A percentile compares a stretch with the other conserved stretches of the same genome.
These are phyloP conservation scores for Backusella circina DNA, from an alignment of 192 early-diverging fungal species.

Conservation along the genomic window DNA sequence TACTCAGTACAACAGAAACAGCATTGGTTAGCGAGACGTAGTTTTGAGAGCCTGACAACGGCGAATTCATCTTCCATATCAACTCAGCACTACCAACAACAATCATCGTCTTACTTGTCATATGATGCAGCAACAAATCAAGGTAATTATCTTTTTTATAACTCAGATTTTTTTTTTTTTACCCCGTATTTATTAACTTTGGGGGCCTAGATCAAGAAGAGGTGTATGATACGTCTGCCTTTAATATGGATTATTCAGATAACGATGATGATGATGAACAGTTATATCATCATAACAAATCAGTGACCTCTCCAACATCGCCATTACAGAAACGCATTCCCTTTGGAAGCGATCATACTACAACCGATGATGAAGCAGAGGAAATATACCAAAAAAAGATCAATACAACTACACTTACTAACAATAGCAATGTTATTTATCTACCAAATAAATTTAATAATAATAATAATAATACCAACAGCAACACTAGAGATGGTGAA, in stretches of 20 bases:
- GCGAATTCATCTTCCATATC: not conserved
- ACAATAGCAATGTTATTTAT: not conserved
- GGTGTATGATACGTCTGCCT: conserved; percentile 28
- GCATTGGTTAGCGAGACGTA: conserved; percentile 9
- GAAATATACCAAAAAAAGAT: not conserved
- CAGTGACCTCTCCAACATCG: not conserved
- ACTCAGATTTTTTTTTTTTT: not conserved
- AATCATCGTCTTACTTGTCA: not conserved
- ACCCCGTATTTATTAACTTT: not conserved
- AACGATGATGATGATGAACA: conserved; percentile 16
- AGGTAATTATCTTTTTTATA: not conserved
- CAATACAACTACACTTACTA: not conserved
- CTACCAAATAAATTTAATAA: not conserved
- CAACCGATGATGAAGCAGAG: conserved; percentile 15
- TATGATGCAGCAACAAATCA: not conserved
- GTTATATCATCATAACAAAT: not conserved
- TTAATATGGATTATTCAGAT: conserved; percentile 36
- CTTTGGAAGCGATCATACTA: not conserved
- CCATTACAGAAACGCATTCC: not conserved
- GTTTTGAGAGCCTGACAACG: conserved; percentile 11
- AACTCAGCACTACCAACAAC: not conserved
- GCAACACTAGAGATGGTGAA: not conserved
- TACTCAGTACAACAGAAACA: not conserved
- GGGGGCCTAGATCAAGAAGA: not conserved
- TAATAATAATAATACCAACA: not conserved